Conservation (phyloP, 805 yeast species). For the Starmerella vitae region DNA sequence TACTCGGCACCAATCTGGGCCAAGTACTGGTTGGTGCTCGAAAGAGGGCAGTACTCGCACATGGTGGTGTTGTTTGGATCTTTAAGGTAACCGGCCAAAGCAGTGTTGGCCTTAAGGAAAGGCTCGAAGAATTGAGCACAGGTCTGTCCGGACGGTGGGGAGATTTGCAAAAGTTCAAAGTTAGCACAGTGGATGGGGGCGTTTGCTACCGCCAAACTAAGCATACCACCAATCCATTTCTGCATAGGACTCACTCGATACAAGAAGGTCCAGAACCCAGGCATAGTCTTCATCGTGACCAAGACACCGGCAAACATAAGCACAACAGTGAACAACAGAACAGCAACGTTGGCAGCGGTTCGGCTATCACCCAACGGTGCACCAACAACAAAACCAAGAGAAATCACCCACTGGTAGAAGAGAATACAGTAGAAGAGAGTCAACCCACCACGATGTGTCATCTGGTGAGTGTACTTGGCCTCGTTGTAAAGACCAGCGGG, state of each 20-base stretch:
- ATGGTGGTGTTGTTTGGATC: conserved; percentile 36
- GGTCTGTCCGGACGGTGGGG: conserved; percentile 48
- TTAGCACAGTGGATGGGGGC: conserved; percentile 38
- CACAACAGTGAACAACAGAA: conserved; percentile 43
- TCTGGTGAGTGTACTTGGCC: conserved; percentile 35
- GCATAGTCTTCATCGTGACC: conserved; percentile 45
- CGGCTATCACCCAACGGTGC: conserved; percentile 54
- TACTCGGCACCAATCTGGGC: conserved; percentile 33
- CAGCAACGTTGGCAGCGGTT: conserved; percentile 47
- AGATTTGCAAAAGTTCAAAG: conserved; percentile 37
- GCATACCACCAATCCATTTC: conserved; percentile 48
- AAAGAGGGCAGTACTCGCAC: conserved; percentile 33
- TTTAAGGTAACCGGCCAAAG: conserved; percentile 40
- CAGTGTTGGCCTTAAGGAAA: conserved; percentile 30
- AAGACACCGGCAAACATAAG: conserved; percentile 59
- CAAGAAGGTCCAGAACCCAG: conserved; percentile 79
- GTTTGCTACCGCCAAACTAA: conserved; percentile 37
- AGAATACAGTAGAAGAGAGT: conserved; percentile 39
- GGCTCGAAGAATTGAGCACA: conserved; percentile 43
- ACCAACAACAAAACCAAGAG: conserved; percentile 42
- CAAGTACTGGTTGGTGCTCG: conserved; percentile 34
- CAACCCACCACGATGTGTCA: conserved; percentile 37
- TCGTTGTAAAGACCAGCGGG: conserved; percentile 33
- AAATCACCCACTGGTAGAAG: conserved; percentile 38
- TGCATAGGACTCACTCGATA: conserved; percentile 59